Conservation (phyloP, 2,329 filamentous ascomycete genomes). For the Phialophora chinensis region DNA sequence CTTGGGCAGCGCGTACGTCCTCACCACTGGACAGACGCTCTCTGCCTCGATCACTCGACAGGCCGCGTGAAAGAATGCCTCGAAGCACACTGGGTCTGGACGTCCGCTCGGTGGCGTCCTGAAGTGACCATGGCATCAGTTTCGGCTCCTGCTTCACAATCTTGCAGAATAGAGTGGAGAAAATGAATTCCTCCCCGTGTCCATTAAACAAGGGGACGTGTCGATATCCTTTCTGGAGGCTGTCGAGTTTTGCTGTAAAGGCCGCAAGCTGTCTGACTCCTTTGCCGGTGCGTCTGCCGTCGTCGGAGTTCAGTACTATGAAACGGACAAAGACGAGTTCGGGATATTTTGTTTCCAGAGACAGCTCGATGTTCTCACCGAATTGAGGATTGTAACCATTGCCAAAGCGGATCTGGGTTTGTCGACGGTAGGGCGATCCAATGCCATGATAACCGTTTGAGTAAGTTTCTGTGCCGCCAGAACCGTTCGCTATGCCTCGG, state of each 20-base stretch:
- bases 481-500: slow-evolving; percentile 70
- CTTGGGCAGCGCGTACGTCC: slow-evolving; percentile 28
- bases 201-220: slow-evolving; percentile 88
- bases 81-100: slow-evolving; percentile 35
- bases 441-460: slow-evolving; percentile 70
- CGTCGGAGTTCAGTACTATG: slow-evolving; percentile 84
- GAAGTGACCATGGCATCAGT: slow-evolving; percentile 44
- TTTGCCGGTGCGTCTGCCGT: slow-evolving; percentile 73
- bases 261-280: slow-evolving; percentile 73
- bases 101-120: slow-evolving; percentile 31
- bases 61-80: slow-evolving; percentile 32
- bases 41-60: slow-evolving; percentile 37
- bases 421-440: slow-evolving; percentile 74
- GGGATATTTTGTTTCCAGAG: slow-evolving; percentile 89
- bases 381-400: slow-evolving; percentile 96
- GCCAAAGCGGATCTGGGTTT: slow-evolving; percentile 79
- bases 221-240: slow-evolving; percentile 88
- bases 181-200: slow-evolving; percentile 89
- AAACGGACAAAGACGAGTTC: slow-evolving; percentile 92
- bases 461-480: slow-evolving; percentile 68
- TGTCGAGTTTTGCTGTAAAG: slow-evolving; percentile 90
- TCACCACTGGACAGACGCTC: slow-evolving; percentile 33
- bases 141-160: slow-evolving; percentile 67
- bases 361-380: slow-evolving; percentile 77
- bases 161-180: slow-evolving; percentile 91